Conservation (phyloP, 2,329 filamentous ascomycete species). For the Tolypocladium amazonense region DNA sequence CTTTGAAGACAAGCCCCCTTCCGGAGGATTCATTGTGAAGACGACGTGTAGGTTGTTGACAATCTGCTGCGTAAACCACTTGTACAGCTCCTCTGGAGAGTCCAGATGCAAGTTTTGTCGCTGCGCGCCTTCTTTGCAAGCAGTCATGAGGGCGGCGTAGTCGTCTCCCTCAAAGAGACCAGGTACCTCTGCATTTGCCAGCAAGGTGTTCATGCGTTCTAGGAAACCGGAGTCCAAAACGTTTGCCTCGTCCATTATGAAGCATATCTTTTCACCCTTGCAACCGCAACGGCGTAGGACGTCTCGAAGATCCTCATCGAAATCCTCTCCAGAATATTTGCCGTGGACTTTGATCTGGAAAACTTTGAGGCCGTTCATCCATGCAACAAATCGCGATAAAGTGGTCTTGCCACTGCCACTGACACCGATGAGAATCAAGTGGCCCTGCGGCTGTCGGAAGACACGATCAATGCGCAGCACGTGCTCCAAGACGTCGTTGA, state of each 20-base stretch:
- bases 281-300: slow-evolving; percentile 90
- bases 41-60: slow-evolving; percentile 98
- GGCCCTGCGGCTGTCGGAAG: slow-evolving; percentile 94
- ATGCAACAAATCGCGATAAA: slow-evolving; percentile 92
- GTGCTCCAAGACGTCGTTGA: slow-evolving; percentile 97
- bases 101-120: slow-evolving; percentile 90
- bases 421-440: slow-evolving; percentile 96
- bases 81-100: slow-evolving; percentile 98
- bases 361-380: slow-evolving; percentile 99
- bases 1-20: slow-evolving; percentile 89
- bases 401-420: slow-evolving; percentile 99
- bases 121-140: slow-evolving; percentile 96
- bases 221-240: slow-evolving; percentile 97
- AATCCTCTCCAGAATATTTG: slow-evolving; percentile 96
- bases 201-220: slow-evolving; percentile 96
- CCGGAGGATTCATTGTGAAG: slow-evolving; percentile 99
- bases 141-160: slow-evolving; percentile 96
- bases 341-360: slow-evolving; percentile 99
- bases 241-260: slow-evolving; percentile 99
- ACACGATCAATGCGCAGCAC: slow-evolving; percentile 97
- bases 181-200: slow-evolving; percentile 98
- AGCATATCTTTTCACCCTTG: slow-evolving; percentile 99
- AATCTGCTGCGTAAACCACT: slow-evolving; percentile 99
- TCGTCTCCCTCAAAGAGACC: slow-evolving; percentile 99
- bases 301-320: slow-evolving; percentile 92